phyloP scores from a whole-genome alignment of 1,139 yeast species.

The Pichia sorboxylosa region DNA sequence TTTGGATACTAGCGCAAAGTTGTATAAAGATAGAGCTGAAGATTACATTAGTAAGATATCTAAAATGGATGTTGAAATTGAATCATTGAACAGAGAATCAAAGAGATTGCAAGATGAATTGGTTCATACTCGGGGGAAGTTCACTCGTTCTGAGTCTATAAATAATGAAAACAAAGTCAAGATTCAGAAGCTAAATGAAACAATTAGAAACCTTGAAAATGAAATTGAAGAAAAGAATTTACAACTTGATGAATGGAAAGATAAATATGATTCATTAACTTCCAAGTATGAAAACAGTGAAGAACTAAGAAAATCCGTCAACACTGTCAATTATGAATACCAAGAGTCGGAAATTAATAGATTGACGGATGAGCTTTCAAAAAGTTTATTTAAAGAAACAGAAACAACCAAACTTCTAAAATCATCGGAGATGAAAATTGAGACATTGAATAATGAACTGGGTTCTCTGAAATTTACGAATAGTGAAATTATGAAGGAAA shows the following conservation, averaged over 20 bases:
- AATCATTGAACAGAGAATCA: constrained; percentile 52
- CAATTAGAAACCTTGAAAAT: constrained; percentile 45
- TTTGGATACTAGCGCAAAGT: constrained; percentile 39
- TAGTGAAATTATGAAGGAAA: constrained; percentile 38
- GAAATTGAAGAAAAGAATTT: constrained; percentile 47
- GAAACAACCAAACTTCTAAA: constrained; percentile 55
- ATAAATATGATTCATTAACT: constrained; percentile 29
- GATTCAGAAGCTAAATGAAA: constrained; percentile 44
- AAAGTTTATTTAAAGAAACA: constrained; percentile 51
- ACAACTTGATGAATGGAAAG: constrained; percentile 41
- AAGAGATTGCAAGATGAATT: constrained; percentile 44
- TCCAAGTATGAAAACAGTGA: constrained; percentile 22
- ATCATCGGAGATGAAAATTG: constrained; percentile 49
- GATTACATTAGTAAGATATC: constrained; percentile 67
- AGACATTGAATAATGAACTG: constrained; percentile 38
- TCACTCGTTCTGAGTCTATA: constrained; percentile 47
- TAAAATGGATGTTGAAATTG: constrained; percentile 65
- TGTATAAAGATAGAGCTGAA: constrained; percentile 65
- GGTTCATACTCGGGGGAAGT: constrained; percentile 40
- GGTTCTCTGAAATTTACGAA: constrained; percentile 42
- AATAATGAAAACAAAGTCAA: constrained; percentile 46
- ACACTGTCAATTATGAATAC: constrained; percentile 17
- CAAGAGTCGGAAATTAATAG: constrained; percentile 46
- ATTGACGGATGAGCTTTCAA: constrained; percentile 46
- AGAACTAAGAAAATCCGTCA: constrained; percentile 22